Base-by-base conservation (phyloP, 495 filamentous ascomycete species). In the Staphylotrichum tortipilum region DNA sequence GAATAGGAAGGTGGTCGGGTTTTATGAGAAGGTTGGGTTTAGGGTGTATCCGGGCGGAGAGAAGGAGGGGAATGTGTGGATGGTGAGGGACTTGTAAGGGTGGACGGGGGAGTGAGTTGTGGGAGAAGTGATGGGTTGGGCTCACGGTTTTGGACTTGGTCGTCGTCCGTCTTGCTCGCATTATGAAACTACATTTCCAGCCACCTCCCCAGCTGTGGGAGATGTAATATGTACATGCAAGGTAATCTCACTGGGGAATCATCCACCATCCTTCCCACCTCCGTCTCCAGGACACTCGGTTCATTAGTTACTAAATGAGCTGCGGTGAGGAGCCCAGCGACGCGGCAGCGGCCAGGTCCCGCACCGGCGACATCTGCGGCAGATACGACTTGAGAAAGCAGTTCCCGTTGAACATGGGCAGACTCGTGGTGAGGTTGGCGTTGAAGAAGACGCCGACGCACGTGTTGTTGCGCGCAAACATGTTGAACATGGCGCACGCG, bases 11-110 rank as follows among this genome's bases (percentile, higher is more conserved):
- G 70, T 71, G 8, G 67, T 73, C 28, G 34, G 44, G 47, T 72
- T 72, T 45, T 72, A 73, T 51, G 65, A 72, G 51, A 56, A 46
- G 54, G 41, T 65, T n/a, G 69, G 68, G 31, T 73, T 70, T 35
- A 56, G 57, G 47, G 51, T 71, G 8, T 60, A 65, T 41, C 55
- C 53, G 6, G 63, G 60, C 0, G 64, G 63, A 0, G 68, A 65
- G 52, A 49, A 33, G 55, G 56, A 59, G 44, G 62, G 65, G 36
- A 58, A 55, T 40, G 61, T 71, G n/a, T 63, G 61, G 57, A 70
- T 73, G 69, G 66, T 71, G 17, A 57, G 47, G 45, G 64, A 70
- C 43, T 34, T 68, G 55, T 62, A 34, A 19, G 38, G 14, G 23
- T 34, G 31, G 10, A 28, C 6, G 10, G 6, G 26, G 26, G 26